Base-by-base conservation (phyloP, 164 flowering plant species). In the Aristolochia contorta region DNA sequence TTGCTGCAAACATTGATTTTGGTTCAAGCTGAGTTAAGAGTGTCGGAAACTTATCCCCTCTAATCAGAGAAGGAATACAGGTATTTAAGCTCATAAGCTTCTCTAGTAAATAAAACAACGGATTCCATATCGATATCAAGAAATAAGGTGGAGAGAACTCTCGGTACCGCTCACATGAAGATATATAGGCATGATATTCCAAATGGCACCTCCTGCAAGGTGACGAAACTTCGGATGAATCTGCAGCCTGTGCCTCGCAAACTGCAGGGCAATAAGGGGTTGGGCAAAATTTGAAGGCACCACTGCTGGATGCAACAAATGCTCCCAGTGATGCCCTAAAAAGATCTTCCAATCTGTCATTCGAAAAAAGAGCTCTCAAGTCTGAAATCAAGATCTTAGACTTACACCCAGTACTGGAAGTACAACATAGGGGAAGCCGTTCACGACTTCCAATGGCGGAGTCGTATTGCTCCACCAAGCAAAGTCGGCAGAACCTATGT, bases 221-320 rank as follows among this genome's bases (percentile, higher is more conserved):
- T 56, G 70, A 80, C 1, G 72, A 51, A 47, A 54, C 59, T 13
- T 16, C 76, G 4, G 52, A 24, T 9, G 59, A 65, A 6, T 68
- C 78, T 1, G 79, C 71, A 1, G 61, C 77, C 0, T 81, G 78
- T 8, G 78, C 95, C 25, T 59, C 68, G 60, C 91, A 94, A 22
- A 94, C 80, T 5, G 88, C 74, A 12, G 96, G 92, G 65, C 99
- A 94, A 64, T 94, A 97, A 0, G 97, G 93, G 12, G 97, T 82
- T 0, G 97, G 94, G 67, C 99, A 94, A 67, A 89, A 94, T 63
- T 83, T 63, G 76, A 76, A 85, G 1, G 16, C 51, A 0, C 96
- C 96, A 25, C 80, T 76, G 68, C 94, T 91, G 0, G 79, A 68
- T 9, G 81, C 78, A 30, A 91, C 90, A 69, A 73, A 89, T 2